These are phyloP conservation scores for Aspergillus hancockii DNA, from an alignment of 495 filamentous ascomycete genomes.

Conservation along the genomic window DNA sequence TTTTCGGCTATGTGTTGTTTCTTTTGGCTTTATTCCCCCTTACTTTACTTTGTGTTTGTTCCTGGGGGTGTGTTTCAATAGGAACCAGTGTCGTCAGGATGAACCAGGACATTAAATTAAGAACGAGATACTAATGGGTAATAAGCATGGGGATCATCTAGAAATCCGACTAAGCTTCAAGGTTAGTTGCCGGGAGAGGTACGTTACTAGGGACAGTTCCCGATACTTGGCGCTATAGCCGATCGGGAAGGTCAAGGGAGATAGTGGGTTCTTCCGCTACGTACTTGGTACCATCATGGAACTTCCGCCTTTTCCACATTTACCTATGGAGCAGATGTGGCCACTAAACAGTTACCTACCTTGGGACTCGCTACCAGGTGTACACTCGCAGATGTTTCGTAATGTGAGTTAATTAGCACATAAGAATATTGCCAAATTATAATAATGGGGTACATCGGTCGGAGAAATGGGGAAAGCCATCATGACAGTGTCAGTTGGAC, in stretches of 20 bases:
- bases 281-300: neutral
- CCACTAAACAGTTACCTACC: too few species aligned
- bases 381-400: too few species aligned
- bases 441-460: neutral
- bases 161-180: slow-evolving; percentile 11
- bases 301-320: too few species aligned
- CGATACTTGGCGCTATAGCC: slow-evolving; percentile 1
- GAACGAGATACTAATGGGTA: slow-evolving; percentile 15
- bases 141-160: slow-evolving; percentile 21
- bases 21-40: neutral
- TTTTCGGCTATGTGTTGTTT: neutral
- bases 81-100: neutral
- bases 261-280: neutral
- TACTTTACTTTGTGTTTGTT: neutral
- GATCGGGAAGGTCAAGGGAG: slow-evolving; percentile 1
- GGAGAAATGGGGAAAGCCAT: neutral
- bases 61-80: neutral
- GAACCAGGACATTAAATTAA: slow-evolving; percentile 21
- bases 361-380: too few species aligned
- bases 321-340: neutral
- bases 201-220: neutral
- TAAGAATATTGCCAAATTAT: neutral
- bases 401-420: too few species aligned
- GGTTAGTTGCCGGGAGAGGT: slow-evolving; percentile 2
- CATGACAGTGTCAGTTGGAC: neutral